These are phyloP conservation scores for Rosa chinensis DNA, from an alignment of 306 rosid genomes.

Conservation along the genomic window DNA sequence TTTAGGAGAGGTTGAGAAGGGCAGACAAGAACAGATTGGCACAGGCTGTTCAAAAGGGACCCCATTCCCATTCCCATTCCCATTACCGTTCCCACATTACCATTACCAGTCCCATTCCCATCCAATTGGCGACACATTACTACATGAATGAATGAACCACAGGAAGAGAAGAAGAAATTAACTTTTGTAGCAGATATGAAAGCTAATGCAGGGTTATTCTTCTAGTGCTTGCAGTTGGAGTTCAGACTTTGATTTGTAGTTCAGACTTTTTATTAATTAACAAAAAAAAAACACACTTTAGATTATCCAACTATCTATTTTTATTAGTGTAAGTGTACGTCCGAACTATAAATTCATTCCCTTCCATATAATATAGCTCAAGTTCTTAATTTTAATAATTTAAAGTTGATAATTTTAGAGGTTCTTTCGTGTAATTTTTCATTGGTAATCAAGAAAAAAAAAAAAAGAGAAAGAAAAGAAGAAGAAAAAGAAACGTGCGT, in stretches of 20 bases:
- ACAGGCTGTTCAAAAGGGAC: constrained; percentile 35
- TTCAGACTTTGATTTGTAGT: too few species aligned
- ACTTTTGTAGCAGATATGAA: too few species aligned
- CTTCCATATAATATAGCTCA: too few species aligned
- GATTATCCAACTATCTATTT: too few species aligned
- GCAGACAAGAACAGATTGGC: constrained; percentile 37
- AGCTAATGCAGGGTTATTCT: not conserved
- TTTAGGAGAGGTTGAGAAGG: constrained; percentile 8
- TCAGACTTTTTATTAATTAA: too few species aligned
- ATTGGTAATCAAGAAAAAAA: too few species aligned
- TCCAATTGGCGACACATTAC: not conserved
- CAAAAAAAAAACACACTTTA: too few species aligned
- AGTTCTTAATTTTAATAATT: too few species aligned
- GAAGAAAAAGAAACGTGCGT: constrained; percentile 20
- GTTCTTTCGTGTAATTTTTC: too few species aligned
- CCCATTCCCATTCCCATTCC: constrained; percentile 1
- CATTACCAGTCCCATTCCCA: not conserved
- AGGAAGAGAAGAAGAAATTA: not conserved
- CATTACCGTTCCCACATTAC: not conserved
- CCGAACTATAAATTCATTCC: too few species aligned
- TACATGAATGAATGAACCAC: not conserved
- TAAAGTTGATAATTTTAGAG: too few species aligned
- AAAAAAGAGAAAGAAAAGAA: not conserved
- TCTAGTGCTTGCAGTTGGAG: not conserved
- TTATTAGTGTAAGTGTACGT: too few species aligned